Percentiles rank a stretch among this genome's conserved stretches.
Conservation (phyloP, 768 basidiomycete species). For the Macrolepiota fuliginosa region DNA sequence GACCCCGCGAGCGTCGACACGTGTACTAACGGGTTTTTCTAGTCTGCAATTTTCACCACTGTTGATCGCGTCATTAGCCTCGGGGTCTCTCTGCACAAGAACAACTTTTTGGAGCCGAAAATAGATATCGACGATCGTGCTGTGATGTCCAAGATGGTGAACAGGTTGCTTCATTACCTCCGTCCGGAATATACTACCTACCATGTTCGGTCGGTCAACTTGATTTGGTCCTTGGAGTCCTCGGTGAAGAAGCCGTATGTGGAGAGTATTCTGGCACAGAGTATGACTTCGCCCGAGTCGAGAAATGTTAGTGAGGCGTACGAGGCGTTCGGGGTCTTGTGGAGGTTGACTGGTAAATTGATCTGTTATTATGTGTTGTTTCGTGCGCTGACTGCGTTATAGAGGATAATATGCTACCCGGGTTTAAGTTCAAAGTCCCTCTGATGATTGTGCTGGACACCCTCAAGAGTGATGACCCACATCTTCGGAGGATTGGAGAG, state of each 20-base stretch:
- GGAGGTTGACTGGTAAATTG: conserved; percentile 78
- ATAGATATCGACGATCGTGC: conserved; percentile 53
- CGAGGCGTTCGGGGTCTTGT: conserved; percentile 90
- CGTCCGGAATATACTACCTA: conserved; percentile 62
- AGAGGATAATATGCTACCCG: conserved; percentile 84
- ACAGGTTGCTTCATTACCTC: conserved; percentile 73
- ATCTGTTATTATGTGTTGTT: neutral
- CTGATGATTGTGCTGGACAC: conserved; percentile 87
- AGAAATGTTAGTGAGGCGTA: conserved; percentile 54
- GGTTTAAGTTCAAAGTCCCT: conserved; percentile 79
- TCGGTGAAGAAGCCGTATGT: conserved; percentile 57
- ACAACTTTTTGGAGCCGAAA: conserved; percentile 47
- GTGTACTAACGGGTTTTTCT: conserved; percentile 4
- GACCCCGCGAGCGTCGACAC: neutral
- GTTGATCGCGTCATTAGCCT: conserved; percentile 64
- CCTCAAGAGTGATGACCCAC: conserved; percentile 72
- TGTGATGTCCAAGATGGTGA: conserved; percentile 60
- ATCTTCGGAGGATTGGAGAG: conserved; percentile 76
- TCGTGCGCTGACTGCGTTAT: neutral
- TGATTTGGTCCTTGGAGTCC: conserved; percentile 80
- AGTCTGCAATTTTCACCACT: conserved; percentile 65
- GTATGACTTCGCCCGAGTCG: conserved; percentile 56
- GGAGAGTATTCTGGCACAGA: conserved; percentile 76
- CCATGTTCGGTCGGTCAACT: conserved; percentile 75
- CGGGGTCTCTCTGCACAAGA: conserved; percentile 52